phyloP scores from a whole-genome alignment of 345 rosid genomes.

The Noccaea caerulescens region DNA sequence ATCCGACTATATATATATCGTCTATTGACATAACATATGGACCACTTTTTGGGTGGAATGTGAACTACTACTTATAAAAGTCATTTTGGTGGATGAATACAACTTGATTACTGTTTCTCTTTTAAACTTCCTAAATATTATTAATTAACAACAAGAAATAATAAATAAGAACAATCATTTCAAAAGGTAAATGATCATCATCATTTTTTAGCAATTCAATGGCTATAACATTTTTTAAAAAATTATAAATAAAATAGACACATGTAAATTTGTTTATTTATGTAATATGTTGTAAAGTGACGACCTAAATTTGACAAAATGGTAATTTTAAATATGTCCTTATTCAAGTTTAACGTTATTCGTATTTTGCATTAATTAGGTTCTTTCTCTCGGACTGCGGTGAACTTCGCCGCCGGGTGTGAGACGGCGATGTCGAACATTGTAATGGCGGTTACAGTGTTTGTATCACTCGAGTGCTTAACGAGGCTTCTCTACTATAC shows the following conservation, averaged over 20 bases:
- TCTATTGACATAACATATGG: constrained; percentile 14
- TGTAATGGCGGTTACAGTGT: constrained; percentile 83
- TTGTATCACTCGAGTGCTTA: constrained; percentile 61
- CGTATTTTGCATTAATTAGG: constrained; percentile 53
- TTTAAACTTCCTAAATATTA: not conserved
- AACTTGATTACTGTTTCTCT: constrained; percentile 10
- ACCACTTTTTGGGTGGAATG: constrained; percentile 33
- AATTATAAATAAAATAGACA: not conserved
- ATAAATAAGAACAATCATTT: not conserved
- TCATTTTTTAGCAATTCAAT: not conserved
- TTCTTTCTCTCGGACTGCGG: constrained; percentile 90
- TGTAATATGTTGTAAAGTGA: not conserved
- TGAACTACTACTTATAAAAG: constrained; percentile 27
- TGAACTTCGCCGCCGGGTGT: constrained; percentile 82
- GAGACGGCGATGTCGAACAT: constrained; percentile 81
- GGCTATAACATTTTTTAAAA: not conserved
- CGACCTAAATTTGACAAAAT: not conserved
- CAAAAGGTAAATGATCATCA: constrained; percentile 1
- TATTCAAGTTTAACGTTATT: not conserved
- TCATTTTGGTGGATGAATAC: constrained; percentile 30
- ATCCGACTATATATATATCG: constrained; percentile 12
- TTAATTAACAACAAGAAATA: not conserved
- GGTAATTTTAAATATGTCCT: not conserved
- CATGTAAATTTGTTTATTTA: not conserved
- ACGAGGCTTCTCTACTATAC: constrained; percentile 82